Evolutionary conservation across 1,139 yeast species (phyloP).

Genomic region (Zygosaccharomyces sapae): DNA sequence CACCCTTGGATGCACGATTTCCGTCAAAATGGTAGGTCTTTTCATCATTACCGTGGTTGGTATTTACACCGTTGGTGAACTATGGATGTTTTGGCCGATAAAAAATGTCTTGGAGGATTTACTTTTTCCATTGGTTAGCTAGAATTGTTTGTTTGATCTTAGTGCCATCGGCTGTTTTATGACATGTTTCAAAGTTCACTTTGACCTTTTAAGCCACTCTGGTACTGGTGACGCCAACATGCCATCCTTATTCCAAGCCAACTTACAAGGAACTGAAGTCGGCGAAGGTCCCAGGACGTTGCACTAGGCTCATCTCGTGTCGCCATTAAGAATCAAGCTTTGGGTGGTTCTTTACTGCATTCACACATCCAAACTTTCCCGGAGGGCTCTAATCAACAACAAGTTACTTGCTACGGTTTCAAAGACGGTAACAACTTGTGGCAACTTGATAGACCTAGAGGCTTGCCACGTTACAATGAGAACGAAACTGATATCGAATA

Average conservation of each 20-base stretch:
- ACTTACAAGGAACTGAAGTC: conserved; percentile 72
- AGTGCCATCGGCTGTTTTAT: conserved; percentile 58
- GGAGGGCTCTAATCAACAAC: conserved; percentile 94
- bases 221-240: conserved; percentile 97
- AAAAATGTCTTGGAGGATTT: conserved; percentile 48
- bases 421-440: conserved; percentile 90
- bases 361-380: conserved; percentile 94
- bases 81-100: conserved; percentile 68
- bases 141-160: conserved; percentile 57
- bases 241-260: conserved; percentile 97
- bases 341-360: conserved; percentile 88
- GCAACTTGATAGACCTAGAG: conserved; percentile 75
- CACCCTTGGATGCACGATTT: conserved; percentile 68
- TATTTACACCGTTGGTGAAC: conserved; percentile 66
- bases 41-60: conserved; percentile 74
- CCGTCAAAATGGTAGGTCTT: conserved; percentile 84
- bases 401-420: conserved; percentile 90
- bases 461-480: conserved; percentile 49
- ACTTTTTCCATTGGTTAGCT: conserved; percentile 60
- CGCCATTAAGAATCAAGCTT: conserved; percentile 85
- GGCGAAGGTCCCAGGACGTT: conserved; percentile 88
- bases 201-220: conserved; percentile 63
- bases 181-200: conserved; percentile 67
- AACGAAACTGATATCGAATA: conserved; percentile 51
- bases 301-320: conserved; percentile 72